These are phyloP conservation scores for Candida ponderosae DNA, from an alignment of 805 yeast genomes.

Conservation along the genomic window DNA sequence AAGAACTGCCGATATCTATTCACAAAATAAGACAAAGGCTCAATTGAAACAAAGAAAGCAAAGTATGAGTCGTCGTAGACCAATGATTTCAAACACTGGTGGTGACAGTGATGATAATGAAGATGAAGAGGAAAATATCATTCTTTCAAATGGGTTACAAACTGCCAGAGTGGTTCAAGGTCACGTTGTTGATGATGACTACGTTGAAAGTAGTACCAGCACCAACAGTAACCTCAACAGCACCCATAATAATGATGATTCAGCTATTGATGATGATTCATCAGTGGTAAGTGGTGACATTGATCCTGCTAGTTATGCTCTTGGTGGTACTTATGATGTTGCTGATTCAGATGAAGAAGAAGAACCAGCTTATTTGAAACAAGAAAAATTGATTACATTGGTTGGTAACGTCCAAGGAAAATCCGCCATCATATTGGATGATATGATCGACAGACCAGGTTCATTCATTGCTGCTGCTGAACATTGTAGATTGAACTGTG, in stretches of 20 bases:
- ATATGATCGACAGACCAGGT: slow-evolving; percentile 93
- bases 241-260: slow-evolving; percentile 10
- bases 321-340: slow-evolving; percentile 78
- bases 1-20: slow-evolving; percentile 61
- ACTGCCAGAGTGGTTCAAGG: slow-evolving; percentile 96
- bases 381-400: slow-evolving; percentile 84
- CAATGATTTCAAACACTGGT: slow-evolving; percentile 26
- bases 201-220: slow-evolving; percentile 22
- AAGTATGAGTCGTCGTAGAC: slow-evolving; percentile 38
- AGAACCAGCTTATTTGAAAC: slow-evolving; percentile 35
- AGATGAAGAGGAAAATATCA: slow-evolving; percentile 58
- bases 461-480: slow-evolving; percentile 97
- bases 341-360: slow-evolving; percentile 84
- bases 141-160: slow-evolving; percentile 74
- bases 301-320: slow-evolving; percentile 41
- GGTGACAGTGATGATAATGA: slow-evolving; percentile 37
- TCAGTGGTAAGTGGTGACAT: background rate
- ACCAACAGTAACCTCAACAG: slow-evolving; percentile 10
- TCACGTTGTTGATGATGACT: slow-evolving; percentile 90
- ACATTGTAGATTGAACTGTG: slow-evolving; percentile 91
- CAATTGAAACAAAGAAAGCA: slow-evolving; percentile 35
- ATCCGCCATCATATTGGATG: slow-evolving; percentile 92
- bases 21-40: slow-evolving; percentile 30
- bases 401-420: slow-evolving; percentile 93
- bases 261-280: slow-evolving; percentile 18